Evolutionary conservation across 1,284 basidiomycete genomes (phyloP), one percentile per base, ranked within the genome.

Genomic region (Cutaneotrichosporon sp.): DNA sequence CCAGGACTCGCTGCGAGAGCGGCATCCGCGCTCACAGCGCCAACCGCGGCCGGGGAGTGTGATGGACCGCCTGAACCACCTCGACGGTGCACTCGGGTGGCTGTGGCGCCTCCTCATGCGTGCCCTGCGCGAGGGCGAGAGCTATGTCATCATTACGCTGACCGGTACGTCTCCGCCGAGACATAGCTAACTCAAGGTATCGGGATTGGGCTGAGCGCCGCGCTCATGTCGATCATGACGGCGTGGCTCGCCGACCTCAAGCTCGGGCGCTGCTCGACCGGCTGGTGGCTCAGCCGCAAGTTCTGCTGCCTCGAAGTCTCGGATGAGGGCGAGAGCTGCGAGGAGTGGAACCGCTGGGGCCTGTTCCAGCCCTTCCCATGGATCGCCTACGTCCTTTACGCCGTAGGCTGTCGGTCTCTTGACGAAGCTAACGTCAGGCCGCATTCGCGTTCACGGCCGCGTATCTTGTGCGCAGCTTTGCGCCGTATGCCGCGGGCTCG

Each of bases 201-300:
- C 50, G 86, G 87, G 64, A 99, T 99, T 67, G 97, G 97, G 24
- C 72, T 97, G 53, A 95, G 93, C 70, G 93, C 95, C 38, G 97
- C 93, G 1, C 79, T 99, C 62, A 95, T 98, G 67, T 94, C 93
- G 43, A 97, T 99, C 70, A 83, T 94, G 61, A 97, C 93, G n/a
- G 92, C 91, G 79, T 99, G 97, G 97, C 85, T 98, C 10, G 95
- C 94, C 1, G 95, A 99, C 77, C 86, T 98, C 65, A 98, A 98
- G 82, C 90, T 94, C 82, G 97, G 97, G 0, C 95, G 97, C 75
- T 99, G 97, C 79, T 86, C 87, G 1, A 91, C 95, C 60, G 95
- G 92, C 3, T 99, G 97, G 97, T 99, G 97, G 95, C 79, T 99
- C 60, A 97, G 95, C 77, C 88, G 92, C 72, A 92, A 97, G 74